Evolutionary conservation across 345 rosid genomes (phyloP), one percentile per base, ranked within the genome.

Genomic region (Salix purpurea): DNA sequence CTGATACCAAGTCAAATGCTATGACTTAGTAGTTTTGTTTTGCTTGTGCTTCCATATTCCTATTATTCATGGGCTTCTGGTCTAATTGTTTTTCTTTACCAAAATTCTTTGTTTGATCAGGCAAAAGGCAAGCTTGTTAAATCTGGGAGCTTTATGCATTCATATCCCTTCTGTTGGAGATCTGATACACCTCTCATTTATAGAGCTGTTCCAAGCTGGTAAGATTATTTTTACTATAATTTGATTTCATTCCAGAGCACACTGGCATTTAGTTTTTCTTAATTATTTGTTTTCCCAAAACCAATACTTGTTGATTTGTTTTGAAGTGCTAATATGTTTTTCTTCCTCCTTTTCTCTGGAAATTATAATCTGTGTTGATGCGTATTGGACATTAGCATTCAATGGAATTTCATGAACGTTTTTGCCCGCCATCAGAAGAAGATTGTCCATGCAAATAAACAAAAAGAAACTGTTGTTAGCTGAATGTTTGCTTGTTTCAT

Each of bases 151-250:
- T 84, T 73, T 69, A 91, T 86, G 30, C 99, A 96, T 86, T 85
- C 91, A 42, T 96, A 96, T 79, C 98, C 98, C 65, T 88, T 84
- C 77, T 96, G 99, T 82, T 96, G 91, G 90, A 91, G 99, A 87
- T 96, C 99, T 77, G 95, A 92, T 60, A 91, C 97, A 16, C 99
- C 99, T 79, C 98, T 96, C 71, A 91, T 96, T 40, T 93, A 93
- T 76, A 86, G 97, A 87, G 99, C 98, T 73, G 97, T 96, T 80
- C 97, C 98, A 7, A 96, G 97, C 81, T 96, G 99, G 99, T 96
- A 84, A 75, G 85, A 14, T 32, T 13, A 24, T 65, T 66, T 34
- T 36, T 26, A 7, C 19, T 40, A 23, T 8, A 21, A 12, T 7
- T 66, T 48, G 6, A 23, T 23, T 13, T 26, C 16, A 39, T 32